phyloP scores from a whole-genome alignment of 306 rosid genomes.

The Crataegus laevigata region DNA sequence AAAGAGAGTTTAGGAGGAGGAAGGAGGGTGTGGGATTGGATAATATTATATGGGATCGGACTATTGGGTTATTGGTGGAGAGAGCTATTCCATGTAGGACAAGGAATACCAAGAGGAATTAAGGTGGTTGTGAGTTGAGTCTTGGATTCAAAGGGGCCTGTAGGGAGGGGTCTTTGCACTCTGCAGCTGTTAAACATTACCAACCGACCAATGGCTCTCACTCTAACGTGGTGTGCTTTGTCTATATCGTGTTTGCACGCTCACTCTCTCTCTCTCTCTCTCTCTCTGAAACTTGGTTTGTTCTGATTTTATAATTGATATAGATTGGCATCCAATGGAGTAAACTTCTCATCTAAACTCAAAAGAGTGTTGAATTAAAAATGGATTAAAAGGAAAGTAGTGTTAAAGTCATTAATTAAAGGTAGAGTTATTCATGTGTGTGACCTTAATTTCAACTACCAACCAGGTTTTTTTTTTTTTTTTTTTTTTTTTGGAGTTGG shows the following conservation, averaged over 20 bases:
- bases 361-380: background rate
- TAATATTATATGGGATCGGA: background rate
- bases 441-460: background rate
- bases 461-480: background rate
- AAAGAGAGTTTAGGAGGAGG: background rate
- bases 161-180: background rate
- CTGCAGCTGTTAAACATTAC: conserved; percentile 24
- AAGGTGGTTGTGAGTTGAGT: background rate
- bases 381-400: background rate
- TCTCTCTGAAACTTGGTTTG: conserved; percentile 4
- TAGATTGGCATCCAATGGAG: background rate
- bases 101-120: background rate
- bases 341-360: background rate
- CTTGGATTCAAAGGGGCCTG: conserved; percentile 22
- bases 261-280: conserved; percentile 25
- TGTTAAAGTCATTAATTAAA: background rate
- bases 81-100: conserved; percentile 6
- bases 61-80: background rate
- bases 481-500: background rate
- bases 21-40: background rate
- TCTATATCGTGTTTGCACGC: conserved; percentile 95
- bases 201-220: conserved; percentile 45
- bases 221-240: conserved; percentile 58
- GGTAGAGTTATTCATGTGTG: background rate
- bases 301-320: conserved; percentile 1